Evolutionary conservation across 371 early-diverging fungal species (phyloP).

Genomic region (Chytridium lagenaria): DNA sequence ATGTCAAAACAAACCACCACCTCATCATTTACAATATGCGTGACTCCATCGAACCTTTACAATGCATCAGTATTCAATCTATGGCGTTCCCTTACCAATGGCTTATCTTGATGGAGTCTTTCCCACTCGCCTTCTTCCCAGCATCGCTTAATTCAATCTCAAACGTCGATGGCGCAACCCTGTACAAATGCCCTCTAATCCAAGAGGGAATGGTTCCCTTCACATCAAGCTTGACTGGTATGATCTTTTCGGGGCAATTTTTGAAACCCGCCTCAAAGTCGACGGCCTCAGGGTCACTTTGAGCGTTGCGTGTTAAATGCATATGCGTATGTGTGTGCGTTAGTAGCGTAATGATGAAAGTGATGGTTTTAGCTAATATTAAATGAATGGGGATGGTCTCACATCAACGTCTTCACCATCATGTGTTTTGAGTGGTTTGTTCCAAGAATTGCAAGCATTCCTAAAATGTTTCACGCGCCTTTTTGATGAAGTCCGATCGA

Average conservation of each 20-base stretch:
- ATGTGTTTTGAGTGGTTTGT: too few relatives aligned
- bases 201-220: constrained; percentile 18
- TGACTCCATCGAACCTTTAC: constrained; percentile 23
- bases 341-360: too few relatives aligned
- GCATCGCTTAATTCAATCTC: neutral
- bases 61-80: too few relatives aligned
- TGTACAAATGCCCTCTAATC: constrained; percentile 16
- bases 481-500: too few relatives aligned
- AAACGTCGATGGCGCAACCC: constrained; percentile 9
- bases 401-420: too few relatives aligned
- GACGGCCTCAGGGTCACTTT: neutral
- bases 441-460: too few relatives aligned
- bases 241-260: constrained; percentile 9
- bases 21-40: constrained; percentile 11
- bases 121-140: constrained; percentile 10
- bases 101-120: constrained; percentile 5
- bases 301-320: too few relatives aligned
- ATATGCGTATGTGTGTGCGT: too few relatives aligned
- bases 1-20: neutral
- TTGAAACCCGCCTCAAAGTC: constrained; percentile 20
- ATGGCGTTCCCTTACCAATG: too few relatives aligned
- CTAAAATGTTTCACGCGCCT: too few relatives aligned
- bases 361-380: too few relatives aligned
- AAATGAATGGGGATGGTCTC: too few relatives aligned
- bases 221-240: constrained; percentile 14